phyloP scores from a whole-genome alignment of 169 alveolate genomes.

The Plasmodium adleri region DNA sequence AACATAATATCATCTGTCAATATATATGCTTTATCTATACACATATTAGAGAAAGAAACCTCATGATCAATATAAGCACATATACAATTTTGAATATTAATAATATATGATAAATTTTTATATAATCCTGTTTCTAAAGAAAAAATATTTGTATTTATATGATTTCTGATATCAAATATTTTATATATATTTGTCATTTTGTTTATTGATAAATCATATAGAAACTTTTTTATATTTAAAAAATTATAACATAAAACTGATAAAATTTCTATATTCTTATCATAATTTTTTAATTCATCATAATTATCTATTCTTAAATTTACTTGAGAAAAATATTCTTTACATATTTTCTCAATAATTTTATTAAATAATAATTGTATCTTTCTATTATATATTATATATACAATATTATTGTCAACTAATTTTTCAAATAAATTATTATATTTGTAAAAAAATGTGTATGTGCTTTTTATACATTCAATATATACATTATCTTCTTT shows the following conservation, averaged over 20 bases:
- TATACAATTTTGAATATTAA: conserved; percentile 36
- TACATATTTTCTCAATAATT: conserved; percentile 20
- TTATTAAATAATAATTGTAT: conserved; percentile 44
- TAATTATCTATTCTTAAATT: conserved; percentile 17
- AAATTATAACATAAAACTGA: conserved; percentile 63
- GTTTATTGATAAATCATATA: conserved; percentile 14
- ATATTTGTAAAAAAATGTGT: conserved; percentile 32
- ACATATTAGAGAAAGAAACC: conserved; percentile 23
- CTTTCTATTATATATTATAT: conserved; percentile 70
- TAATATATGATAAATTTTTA: conserved; percentile 61
- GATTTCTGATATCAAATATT: conserved; percentile 25
- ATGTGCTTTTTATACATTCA: conserved; percentile 57
- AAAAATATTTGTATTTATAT: conserved; percentile 53
- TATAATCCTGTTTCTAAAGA: conserved; percentile 32
- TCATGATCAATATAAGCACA: conserved; percentile 65
- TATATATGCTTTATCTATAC: conserved; percentile 64
- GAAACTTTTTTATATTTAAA: conserved; percentile 37
- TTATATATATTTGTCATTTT: conserved; percentile 22
- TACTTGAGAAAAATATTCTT: conserved; percentile 11
- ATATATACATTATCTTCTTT: conserved; percentile 59
- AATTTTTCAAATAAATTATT: conserved; percentile 43
- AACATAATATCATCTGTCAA: conserved; percentile 71
- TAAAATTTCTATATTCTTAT: conserved; percentile 61
- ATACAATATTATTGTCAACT: conserved; percentile 33
- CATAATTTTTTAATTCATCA: conserved; percentile 66